Conservation (phyloP, 257 asterid genomes). For the Solanum ossicruentum region DNA sequence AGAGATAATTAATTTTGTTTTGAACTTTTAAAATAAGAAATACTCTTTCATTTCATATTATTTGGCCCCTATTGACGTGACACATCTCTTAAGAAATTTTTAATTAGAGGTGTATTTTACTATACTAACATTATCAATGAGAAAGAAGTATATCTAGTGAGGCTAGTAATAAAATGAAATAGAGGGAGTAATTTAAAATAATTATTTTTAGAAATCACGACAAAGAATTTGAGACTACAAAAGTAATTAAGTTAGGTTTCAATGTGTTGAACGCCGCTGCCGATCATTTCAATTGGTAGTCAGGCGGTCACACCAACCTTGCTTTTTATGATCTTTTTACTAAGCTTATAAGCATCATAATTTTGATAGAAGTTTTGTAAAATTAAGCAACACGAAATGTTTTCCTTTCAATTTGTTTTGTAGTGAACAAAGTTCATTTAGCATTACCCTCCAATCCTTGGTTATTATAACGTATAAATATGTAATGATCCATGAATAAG, state of each 20-base stretch:
- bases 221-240: fast-evolving
- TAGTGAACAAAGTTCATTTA: not conserved
- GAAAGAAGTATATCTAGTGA: too few species aligned
- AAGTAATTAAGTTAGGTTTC: not conserved
- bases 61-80: too few species aligned
- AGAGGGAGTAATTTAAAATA: too few species aligned
- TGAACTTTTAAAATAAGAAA: too few species aligned
- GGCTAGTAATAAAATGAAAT: too few species aligned
- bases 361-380: not conserved
- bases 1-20: too few species aligned
- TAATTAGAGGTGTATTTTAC: too few species aligned
- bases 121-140: too few species aligned
- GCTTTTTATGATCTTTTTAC: not conserved
- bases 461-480: not conserved
- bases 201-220: not conserved
- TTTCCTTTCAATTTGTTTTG: not conserved
- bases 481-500: not conserved
- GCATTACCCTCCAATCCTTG: not conserved
- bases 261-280: not conserved
- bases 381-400: not conserved
- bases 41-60: too few species aligned
- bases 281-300: not conserved
- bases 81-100: too few species aligned
- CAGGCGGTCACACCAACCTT: not conserved
- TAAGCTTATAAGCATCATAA: not conserved